Percentiles rank a stretch among this genome's conserved stretches.
phyloP scores from a whole-genome alignment of 1,284 basidiomycete species.

The Austroboletus olivaceoglutinosus region DNA sequence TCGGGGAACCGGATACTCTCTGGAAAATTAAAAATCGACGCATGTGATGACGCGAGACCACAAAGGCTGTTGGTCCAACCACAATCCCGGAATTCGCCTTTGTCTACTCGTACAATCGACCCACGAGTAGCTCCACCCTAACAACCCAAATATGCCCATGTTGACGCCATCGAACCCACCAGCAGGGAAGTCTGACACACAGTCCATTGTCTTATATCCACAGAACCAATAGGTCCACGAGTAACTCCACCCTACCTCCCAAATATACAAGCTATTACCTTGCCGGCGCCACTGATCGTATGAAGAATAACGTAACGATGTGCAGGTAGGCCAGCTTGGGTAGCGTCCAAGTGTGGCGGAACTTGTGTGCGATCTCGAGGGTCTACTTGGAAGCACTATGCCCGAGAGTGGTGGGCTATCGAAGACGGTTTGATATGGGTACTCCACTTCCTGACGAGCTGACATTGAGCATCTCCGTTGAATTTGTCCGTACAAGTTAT shows the following conservation, averaged over 20 bases:
- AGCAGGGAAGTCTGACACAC: no score
- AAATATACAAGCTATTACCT: slow-evolving; percentile 1
- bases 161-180: no score
- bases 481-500: neutral
- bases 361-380: neutral
- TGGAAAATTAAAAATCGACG: no score
- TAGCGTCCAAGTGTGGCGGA: neutral
- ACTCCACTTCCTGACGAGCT: neutral
- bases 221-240: no score
- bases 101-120: neutral
- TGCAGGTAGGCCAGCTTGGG: neutral
- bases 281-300: slow-evolving; percentile 14
- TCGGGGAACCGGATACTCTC: no score
- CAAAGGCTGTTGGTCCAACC: no score
- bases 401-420: slow-evolving; percentile 1
- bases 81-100: no score
- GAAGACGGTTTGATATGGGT: neutral
- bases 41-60: no score
- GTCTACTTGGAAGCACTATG: neutral
- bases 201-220: no score
- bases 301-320: slow-evolving; percentile 15
- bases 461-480: neutral
- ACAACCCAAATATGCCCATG: neutral
- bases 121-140: neutral
- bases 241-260: neutral